Evolutionary conservation across 1,139 yeast species (phyloP).

Genomic region (Entelexis sorbosivorans): DNA sequence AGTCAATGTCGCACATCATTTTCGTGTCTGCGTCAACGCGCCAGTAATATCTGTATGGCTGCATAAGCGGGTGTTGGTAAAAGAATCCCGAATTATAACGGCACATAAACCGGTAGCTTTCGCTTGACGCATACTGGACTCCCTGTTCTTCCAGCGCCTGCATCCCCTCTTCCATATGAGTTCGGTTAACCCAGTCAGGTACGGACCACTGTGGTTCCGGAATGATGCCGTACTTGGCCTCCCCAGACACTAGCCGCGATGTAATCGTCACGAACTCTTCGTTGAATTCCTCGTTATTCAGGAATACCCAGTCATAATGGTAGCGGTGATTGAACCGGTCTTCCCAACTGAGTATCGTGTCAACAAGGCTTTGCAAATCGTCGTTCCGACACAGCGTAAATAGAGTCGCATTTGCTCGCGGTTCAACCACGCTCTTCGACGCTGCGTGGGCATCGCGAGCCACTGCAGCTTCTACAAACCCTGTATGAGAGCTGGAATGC

Average conservation of each 20-base stretch:
- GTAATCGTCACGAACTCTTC: conserved; percentile 39
- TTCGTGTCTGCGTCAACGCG: conserved; percentile 83
- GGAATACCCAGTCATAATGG: conserved; percentile 63
- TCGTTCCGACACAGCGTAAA: conserved; percentile 51
- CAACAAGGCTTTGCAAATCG: conserved; percentile 17
- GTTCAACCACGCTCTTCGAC: background rate
- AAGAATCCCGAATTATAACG: conserved; percentile 86
- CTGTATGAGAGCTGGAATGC: background rate
- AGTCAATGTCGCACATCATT: conserved; percentile 67
- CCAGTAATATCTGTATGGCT: conserved; percentile 79
- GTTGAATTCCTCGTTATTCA: conserved; percentile 46
- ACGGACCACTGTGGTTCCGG: conserved; percentile 63
- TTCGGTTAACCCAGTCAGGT: conserved; percentile 53
- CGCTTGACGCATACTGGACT: conserved; percentile 55
- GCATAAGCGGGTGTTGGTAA: conserved; percentile 62
- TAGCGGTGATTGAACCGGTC: conserved; percentile 52
- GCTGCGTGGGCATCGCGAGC: background rate
- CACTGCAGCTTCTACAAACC: background rate
- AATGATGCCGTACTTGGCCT: conserved; percentile 50
- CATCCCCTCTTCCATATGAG: conserved; percentile 45
- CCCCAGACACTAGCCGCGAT: conserved; percentile 45
- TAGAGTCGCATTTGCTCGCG: conserved; percentile 48
- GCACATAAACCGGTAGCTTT: conserved; percentile 76
- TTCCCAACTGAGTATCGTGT: conserved; percentile 34
- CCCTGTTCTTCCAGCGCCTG: conserved; percentile 36